Evolutionary conservation across 345 rosid genomes (phyloP).

Genomic region (Dovyalis caffra): DNA sequence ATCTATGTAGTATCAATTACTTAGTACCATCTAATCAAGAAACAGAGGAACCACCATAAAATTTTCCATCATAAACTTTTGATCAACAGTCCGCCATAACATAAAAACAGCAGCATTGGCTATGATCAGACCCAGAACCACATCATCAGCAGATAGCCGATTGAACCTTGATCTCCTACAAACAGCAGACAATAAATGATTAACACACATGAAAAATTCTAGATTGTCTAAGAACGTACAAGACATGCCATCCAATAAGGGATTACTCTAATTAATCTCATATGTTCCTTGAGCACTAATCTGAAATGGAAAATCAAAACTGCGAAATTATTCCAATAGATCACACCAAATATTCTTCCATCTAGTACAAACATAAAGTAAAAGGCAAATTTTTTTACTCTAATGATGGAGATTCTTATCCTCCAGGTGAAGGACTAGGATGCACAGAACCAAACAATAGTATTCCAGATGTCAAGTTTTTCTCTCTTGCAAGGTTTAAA

Average conservation of each 20-base stretch:
- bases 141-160: conserved; percentile 34
- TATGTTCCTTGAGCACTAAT: background rate
- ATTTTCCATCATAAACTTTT: conserved; percentile 61
- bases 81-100: conserved; percentile 63
- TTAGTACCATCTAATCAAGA: background rate
- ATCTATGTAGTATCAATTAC: background rate
- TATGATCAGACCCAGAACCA: conserved; percentile 64
- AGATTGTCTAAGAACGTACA: background rate
- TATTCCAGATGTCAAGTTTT: too few species aligned
- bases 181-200: conserved; percentile 27
- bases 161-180: conserved; percentile 67
- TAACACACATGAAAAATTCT: background rate
- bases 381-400: background rate
- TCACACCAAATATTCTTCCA: background rate
- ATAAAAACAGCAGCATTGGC: conserved; percentile 68
- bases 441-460: too few species aligned
- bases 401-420: background rate
- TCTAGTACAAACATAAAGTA: conserved; percentile 4
- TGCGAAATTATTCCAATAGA: background rate
- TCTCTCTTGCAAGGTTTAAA: too few species aligned
- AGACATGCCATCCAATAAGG: background rate
- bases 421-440: background rate
- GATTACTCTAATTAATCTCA: background rate
- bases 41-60: conserved; percentile 64
- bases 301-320: background rate